Base-by-base conservation (phyloP, 2,329 filamentous ascomycete species). In the Paradendryphiella salina region DNA sequence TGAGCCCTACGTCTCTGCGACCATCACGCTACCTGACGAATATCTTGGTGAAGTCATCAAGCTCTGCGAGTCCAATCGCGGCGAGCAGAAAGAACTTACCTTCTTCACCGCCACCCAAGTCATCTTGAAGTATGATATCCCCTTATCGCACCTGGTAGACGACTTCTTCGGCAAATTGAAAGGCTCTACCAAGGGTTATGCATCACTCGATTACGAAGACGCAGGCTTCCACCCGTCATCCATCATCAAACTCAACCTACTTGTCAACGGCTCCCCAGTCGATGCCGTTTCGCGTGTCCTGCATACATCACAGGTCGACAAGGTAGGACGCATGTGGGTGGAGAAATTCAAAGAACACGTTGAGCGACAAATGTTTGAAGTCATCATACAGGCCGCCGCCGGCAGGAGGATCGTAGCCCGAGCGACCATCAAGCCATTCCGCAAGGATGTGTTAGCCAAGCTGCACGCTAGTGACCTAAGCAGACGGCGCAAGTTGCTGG, bases 81-180 rank as follows among this genome's bases (percentile, higher is more conserved):
- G 94, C 38, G 85, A 89, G 64, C 94, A 99, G 71, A 85, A 88
- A 65, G 88, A 88, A 59, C 78, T 99, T 29, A 90, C 90, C 58
- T 97, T 96, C 77, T 96, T 97, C 75, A 91, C 91, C 10, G 80
- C 88, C 1, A 90, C 87, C 0, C 94, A 99, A 73, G 93, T 97
- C 50, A 97, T 99, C 56, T 78, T 99, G 28, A 93, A 93, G 65
- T 99, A 99, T 71, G 85, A 92, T 44, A 76, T 99, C 1, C 94
- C 94, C 0, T 81, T 96, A 0, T 85, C 91, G 1, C 90, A 96
- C 46, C 80, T 99, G 3, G 94, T 99, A 0, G 94, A 97, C 63
- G 94, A 99, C 73, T 87, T 99, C 69, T 99, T 99, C 71, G 94
- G 94, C 44, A 96, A 96, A 74, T 80, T 99, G 45, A 99, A 99